phyloP scores from a whole-genome alignment of 768 basidiomycete genomes.

The Leccinum disarticulatum region DNA sequence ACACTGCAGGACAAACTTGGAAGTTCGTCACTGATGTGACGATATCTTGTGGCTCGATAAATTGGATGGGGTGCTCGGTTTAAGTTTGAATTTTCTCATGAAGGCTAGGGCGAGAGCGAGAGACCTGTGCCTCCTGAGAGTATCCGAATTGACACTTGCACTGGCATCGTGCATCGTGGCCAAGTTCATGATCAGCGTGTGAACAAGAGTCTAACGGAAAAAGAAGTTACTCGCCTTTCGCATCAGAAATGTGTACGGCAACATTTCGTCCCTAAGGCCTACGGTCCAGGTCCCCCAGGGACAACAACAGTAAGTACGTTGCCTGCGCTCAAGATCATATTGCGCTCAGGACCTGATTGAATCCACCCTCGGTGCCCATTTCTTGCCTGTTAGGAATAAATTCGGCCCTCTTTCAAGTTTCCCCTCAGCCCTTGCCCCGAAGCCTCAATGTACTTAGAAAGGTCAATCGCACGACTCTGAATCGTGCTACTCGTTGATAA shows the following conservation, averaged over 20 bases:
- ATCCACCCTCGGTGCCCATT: not conserved
- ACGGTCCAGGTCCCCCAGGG: not conserved
- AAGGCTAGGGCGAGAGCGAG: not conserved
- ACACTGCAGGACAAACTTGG: not conserved
- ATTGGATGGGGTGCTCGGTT: not conserved
- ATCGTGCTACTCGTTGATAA: not conserved
- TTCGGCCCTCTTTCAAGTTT: not conserved
- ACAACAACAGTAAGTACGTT: not conserved
- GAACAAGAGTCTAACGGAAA: not conserved
- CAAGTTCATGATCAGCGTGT: not conserved
- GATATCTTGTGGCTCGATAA: not conserved
- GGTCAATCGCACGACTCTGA: not conserved
- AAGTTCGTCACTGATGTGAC: not conserved
- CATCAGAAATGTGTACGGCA: not conserved
- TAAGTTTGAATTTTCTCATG: not conserved
- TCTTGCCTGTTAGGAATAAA: not conserved
- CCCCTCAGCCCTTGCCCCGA: not conserved
- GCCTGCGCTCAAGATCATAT: not conserved
- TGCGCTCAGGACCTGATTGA: not conserved
- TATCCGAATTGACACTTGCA: not conserved
- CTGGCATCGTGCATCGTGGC: not conserved
- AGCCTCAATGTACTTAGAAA: not conserved
- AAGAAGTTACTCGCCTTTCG: not conserved
- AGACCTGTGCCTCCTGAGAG: not conserved
- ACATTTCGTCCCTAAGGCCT: not conserved